Evolutionary conservation across 495 filamentous ascomycete species (phyloP).

Genomic region (Friedmanniomyces endolithicus): DNA sequence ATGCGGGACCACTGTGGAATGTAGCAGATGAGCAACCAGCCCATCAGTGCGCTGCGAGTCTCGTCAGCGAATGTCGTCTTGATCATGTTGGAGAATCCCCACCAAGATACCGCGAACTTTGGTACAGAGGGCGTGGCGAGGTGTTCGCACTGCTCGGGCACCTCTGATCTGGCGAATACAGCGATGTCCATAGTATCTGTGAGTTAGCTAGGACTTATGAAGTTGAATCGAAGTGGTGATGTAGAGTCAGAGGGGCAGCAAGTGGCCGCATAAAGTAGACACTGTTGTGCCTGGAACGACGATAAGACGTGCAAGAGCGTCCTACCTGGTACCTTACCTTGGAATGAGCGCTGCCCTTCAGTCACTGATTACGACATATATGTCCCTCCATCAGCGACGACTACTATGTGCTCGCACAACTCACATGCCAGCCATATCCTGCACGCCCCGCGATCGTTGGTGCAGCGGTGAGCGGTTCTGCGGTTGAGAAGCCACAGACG

Average conservation of each 20-base stretch:
- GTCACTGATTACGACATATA: too few relatives aligned
- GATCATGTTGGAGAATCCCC: not conserved
- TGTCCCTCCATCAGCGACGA: too few relatives aligned
- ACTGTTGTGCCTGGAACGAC: too few relatives aligned
- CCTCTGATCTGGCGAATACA: not conserved
- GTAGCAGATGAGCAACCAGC: not conserved
- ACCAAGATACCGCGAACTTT: not conserved
- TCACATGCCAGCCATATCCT: too few relatives aligned
- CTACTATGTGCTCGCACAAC: too few relatives aligned
- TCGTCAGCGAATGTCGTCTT: not conserved
- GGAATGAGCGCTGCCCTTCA: too few relatives aligned
- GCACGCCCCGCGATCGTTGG: not conserved
- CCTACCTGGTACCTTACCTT: too few relatives aligned
- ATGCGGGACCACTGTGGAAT: not conserved
- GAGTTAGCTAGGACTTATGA: not conserved
- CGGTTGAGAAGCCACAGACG: not conserved
- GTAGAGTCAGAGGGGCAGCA: too few relatives aligned
- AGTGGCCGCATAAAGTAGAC: too few relatives aligned
- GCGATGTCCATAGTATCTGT: not conserved
- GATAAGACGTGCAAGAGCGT: too few relatives aligned
- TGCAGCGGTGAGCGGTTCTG: not conserved
- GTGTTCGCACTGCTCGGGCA: not conserved
- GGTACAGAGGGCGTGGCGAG: not conserved
- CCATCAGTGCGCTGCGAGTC: not conserved
- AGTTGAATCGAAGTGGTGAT: not conserved